These are phyloP conservation scores for Eragrostis nindensis DNA, from an alignment of 176 grass and related monocot genomes.

Conservation along the genomic window DNA sequence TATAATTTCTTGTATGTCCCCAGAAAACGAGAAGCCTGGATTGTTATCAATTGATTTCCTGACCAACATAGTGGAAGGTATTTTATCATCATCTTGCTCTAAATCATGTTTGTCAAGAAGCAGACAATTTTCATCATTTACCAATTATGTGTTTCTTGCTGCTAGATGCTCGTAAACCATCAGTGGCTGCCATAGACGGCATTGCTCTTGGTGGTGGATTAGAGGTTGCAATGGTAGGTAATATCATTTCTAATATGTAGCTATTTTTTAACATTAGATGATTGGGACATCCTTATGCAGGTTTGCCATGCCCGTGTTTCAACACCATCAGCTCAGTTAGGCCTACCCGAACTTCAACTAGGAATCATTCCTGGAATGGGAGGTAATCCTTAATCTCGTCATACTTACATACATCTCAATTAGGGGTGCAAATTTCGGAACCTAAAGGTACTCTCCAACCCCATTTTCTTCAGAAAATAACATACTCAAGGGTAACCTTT, in stretches of 20 bases:
- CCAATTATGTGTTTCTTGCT: conserved; percentile 23
- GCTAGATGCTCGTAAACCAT: conserved; percentile 75
- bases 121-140: background rate
- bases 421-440: background rate
- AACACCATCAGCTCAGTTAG: conserved; percentile 78
- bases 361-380: conserved; percentile 93
- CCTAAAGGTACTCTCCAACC: no score
- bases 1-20: conserved; percentile 21
- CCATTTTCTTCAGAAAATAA: no score
- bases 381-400: conserved; percentile 54
- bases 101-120: background rate
- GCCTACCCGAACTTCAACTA: conserved; percentile 82
- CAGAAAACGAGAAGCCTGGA: conserved; percentile 64
- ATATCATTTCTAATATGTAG: conserved; percentile 34
- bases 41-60: conserved; percentile 62
- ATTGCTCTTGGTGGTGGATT: conserved; percentile 87
- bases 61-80: conserved; percentile 70
- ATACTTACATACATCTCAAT: background rate
- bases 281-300: conserved; percentile 39
- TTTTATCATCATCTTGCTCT: background rate
- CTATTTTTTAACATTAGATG: conserved; percentile 17
- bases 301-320: conserved; percentile 80
- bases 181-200: conserved; percentile 85
- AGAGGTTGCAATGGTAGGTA: conserved; percentile 89
- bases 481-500: no score